Evolutionary conservation across 805 yeast genomes (phyloP).

Genomic region (Kluyveromyces wickerhamii): DNA sequence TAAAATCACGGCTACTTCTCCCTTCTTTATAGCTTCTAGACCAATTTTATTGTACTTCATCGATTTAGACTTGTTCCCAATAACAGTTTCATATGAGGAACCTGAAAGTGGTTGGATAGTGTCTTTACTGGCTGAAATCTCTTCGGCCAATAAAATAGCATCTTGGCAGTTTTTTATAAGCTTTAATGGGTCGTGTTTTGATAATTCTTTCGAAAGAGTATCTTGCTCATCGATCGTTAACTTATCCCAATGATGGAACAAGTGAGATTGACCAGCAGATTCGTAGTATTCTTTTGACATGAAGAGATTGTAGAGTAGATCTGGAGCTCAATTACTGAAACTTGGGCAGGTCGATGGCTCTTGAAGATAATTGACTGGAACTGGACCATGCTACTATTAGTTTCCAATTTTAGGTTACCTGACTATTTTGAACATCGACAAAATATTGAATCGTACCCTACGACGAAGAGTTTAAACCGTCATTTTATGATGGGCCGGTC

Average conservation of each 20-base stretch:
- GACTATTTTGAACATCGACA: too few species aligned
- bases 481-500: too few species aligned
- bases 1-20: constrained; percentile 79
- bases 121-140: constrained; percentile 19
- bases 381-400: too few species aligned
- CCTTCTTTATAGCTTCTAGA: constrained; percentile 53
- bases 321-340: too few species aligned
- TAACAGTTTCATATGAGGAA: constrained; percentile 44
- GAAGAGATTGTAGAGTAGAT: too few species aligned
- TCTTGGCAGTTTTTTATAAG: constrained; percentile 32
- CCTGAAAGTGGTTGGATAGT: constrained; percentile 45
- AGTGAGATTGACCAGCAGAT: constrained; percentile 45
- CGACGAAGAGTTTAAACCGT: too few species aligned
- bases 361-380: too few species aligned
- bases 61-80: constrained; percentile 22
- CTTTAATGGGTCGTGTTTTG: constrained; percentile 17
- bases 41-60: constrained; percentile 49
- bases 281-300: constrained; percentile 31
- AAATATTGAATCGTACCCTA: too few species aligned
- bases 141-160: constrained; percentile 36
- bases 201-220: constrained; percentile 30
- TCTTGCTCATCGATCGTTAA: constrained; percentile 32
- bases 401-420: too few species aligned
- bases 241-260: constrained; percentile 41
- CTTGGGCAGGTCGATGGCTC: too few species aligned